Base-by-base conservation (phyloP, 2,329 filamentous ascomycete species). In the Penicillium sp. region DNA sequence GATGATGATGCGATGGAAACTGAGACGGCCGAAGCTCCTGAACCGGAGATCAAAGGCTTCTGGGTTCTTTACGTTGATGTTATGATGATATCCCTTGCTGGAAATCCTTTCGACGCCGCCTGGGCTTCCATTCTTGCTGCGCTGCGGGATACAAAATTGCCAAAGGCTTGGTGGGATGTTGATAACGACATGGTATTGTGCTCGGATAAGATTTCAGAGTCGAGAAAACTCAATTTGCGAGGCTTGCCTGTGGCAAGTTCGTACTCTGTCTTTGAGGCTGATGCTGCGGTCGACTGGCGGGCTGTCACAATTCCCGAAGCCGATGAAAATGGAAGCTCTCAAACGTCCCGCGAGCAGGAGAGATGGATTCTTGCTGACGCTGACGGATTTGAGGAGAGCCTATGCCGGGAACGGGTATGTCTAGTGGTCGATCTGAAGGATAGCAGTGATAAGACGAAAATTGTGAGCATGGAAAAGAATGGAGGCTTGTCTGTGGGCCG, bases 41-140 rank as follows among this genome's bases (percentile, higher is more conserved):
- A 66, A 42, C 70, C 71, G 7, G 80, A 85, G 60, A 73, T 93
- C 11, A 93, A 89, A 69, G 94, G 88, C 0, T 97, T 95, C 72
- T 99, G 93, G 94, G 87, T 90, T 9, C 83, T 99, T 20, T 97
- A 96, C 73, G 89, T 99, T 62, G 93, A 97, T 68, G 81, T 97
- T n/a, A 83, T 97, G 68, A 94, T 96, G 74, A 87, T 99, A 63
- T 95, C 90, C 0, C 85, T 96, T 50, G 92, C 96, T 62, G 93
- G 93, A 5, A 96, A 94, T 66, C 84, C 91, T 1, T 92, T 97
- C 62, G 93, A 99, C 67, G 89, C 90, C 0, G 90, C 91, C 0
- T 97, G 93, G 92, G 83, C 88, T 0, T 86, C 91, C 12, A 81
- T 95, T 0, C 72, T 96, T 21, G 90, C 92, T 8, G 93, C 94